phyloP scores from a whole-genome alignment of 768 basidiomycete species.

The Pleurotus platypus region DNA sequence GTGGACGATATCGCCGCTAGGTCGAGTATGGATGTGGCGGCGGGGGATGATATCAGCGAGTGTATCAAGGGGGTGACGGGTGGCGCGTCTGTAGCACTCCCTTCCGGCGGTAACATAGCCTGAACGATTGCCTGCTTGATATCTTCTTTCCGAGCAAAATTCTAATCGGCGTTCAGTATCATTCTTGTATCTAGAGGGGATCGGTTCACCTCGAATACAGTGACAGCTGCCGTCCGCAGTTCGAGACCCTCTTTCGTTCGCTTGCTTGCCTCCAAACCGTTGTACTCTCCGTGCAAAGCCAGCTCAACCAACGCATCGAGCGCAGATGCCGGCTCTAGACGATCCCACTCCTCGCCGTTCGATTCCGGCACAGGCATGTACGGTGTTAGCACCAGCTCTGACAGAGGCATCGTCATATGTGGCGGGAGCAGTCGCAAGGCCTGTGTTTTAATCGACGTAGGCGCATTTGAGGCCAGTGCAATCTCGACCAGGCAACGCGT shows the following conservation, averaged over 20 bases:
- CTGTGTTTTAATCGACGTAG: conserved; percentile 83
- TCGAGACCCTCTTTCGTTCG: conserved; percentile 66
- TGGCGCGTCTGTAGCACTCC: conserved; percentile 34
- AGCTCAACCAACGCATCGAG: conserved; percentile 81
- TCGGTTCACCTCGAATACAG: conserved; percentile 72
- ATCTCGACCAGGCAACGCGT: conserved; percentile 83
- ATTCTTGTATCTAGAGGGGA: background rate
- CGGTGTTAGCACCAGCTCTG: conserved; percentile 64
- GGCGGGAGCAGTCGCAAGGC: conserved; percentile 44
- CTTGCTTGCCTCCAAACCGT: conserved; percentile 57
- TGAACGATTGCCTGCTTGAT: conserved; percentile 65
- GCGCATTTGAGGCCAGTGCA: conserved; percentile 91
- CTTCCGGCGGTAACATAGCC: conserved; percentile 65
- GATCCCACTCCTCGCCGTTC: conserved; percentile 91
- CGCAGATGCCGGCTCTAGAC: conserved; percentile 75
- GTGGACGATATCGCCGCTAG: conserved; percentile 55
- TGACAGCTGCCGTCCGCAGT: conserved; percentile 71
- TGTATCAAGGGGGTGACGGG: conserved; percentile 67
- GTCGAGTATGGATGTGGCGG: conserved; percentile 47
- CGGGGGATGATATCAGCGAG: conserved; percentile 62
- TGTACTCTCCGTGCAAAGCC: conserved; percentile 85
- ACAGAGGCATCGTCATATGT: conserved; percentile 57
- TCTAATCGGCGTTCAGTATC: conserved; percentile 35
- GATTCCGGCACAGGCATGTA: conserved; percentile 79
- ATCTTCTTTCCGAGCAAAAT: conserved; percentile 74